Conservation (phyloP, 2,329 filamentous ascomycete genomes). For the Moelleriella libera region DNA sequence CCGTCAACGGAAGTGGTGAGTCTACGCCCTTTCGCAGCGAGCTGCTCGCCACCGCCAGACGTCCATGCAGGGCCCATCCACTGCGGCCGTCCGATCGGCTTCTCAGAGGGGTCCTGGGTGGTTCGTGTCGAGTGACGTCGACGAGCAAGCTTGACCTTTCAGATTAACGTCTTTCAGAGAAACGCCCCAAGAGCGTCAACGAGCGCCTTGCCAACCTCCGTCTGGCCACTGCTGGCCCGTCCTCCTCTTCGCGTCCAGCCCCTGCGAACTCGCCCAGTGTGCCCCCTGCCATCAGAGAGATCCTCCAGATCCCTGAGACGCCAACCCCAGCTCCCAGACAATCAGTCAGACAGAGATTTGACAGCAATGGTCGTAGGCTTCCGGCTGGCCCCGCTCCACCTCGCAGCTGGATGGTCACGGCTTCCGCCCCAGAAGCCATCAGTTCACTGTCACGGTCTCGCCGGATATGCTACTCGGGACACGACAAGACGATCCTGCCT, state of each 20-base stretch:
- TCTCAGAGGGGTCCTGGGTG: background rate
- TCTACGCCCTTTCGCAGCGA: constrained; percentile 12
- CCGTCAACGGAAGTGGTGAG: constrained; percentile 11
- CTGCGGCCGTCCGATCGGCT: background rate
- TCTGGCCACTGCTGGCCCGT: constrained; percentile 22
- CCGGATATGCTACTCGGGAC: constrained; percentile 8
- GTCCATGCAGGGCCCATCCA: background rate
- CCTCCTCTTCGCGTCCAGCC: constrained; percentile 11
- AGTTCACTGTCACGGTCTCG: constrained; percentile 7
- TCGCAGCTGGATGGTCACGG: constrained; percentile 36
- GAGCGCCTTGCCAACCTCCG: constrained; percentile 44
- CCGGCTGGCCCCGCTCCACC: constrained; percentile 47
- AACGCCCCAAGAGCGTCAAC: constrained; percentile 34
- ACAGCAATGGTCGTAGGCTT: constrained; percentile 31
- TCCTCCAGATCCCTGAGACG: constrained; percentile 45
- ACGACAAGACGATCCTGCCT: constrained; percentile 22
- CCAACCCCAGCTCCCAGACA: constrained; percentile 35
- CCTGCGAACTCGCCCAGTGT: constrained; percentile 33
- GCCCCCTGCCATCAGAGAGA: constrained; percentile 41
- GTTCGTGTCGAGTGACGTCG: background rate
- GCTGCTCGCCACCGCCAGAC: background rate
- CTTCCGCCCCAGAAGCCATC: constrained; percentile 10
- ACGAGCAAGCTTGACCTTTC: background rate
- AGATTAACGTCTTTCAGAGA: constrained; percentile 11
- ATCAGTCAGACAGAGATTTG: constrained; percentile 24